These are phyloP conservation scores for Leccinum subrobustum DNA, from an alignment of 1,284 basidiomycete species.

Conservation along the genomic window DNA sequence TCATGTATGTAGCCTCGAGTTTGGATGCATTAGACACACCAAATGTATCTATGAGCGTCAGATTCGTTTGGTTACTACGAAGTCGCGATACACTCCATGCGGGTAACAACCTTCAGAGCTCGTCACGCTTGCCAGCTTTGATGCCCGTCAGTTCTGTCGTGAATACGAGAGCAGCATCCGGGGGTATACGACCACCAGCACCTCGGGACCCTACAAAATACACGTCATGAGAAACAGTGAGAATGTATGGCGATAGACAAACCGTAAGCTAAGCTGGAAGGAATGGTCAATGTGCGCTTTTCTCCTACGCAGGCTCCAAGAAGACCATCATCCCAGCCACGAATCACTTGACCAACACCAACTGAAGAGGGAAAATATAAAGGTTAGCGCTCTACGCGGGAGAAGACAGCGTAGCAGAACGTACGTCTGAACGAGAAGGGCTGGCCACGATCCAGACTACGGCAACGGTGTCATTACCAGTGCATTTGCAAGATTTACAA, in stretches of 20 bases:
- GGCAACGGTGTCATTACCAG: not conserved
- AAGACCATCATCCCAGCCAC: constrained; percentile 80
- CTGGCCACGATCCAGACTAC: constrained; percentile 60
- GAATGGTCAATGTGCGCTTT: constrained; percentile 90
- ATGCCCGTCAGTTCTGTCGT: constrained; percentile 78
- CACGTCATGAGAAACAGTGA: not conserved
- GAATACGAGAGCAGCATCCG: constrained; percentile 84
- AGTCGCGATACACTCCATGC: not conserved
- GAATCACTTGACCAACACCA: constrained; percentile 78
- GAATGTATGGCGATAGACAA: constrained; percentile 29
- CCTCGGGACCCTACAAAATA: constrained; percentile 65
- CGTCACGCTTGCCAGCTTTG: constrained; percentile 38
- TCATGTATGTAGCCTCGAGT: not conserved
- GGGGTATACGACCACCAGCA: constrained; percentile 77
- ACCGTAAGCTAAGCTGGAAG: constrained; percentile 80
- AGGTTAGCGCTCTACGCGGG: not conserved
- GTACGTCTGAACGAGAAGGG: constrained; percentile 71
- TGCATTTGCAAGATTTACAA: not conserved
- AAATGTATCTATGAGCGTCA: not conserved
- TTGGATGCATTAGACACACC: not conserved
- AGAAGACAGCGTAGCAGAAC: constrained; percentile 21
- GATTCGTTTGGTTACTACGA: not conserved
- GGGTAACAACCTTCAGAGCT: constrained; percentile 32
- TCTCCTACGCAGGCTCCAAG: constrained; percentile 86
- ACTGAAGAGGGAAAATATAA: constrained; percentile 42